These are phyloP conservation scores for Carex pumila DNA, from an alignment of 176 grass and related monocot genomes.

Conservation along the genomic window DNA sequence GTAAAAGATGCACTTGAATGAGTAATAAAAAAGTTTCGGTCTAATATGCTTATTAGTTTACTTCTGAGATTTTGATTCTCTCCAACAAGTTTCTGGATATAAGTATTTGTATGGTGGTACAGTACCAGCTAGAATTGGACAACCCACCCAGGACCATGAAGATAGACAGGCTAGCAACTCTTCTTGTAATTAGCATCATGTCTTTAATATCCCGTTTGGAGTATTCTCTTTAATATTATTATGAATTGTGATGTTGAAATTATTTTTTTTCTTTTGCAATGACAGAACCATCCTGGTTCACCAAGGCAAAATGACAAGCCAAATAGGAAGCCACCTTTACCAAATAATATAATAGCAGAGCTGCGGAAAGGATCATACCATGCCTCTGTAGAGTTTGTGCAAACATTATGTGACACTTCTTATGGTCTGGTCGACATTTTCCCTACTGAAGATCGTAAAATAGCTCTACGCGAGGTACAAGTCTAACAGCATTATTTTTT, in stretches of 20 bases:
- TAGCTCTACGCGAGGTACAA: conserved; percentile 78
- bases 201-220: not conserved
- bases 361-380: conserved; percentile 88
- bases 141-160: not conserved
- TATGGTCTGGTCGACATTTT: conserved; percentile 95
- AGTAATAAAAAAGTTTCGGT: not conserved
- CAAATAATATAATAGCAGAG: conserved; percentile 63
- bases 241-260: not conserved
- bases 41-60: not conserved
- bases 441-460: conserved; percentile 93
- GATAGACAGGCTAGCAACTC: not conserved
- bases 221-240: conserved; percentile 19
- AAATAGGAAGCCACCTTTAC: conserved; percentile 86
- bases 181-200: not conserved
- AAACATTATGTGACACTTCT: conserved; percentile 90
- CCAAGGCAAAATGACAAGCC: conserved; percentile 55
- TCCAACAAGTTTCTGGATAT: not conserved
- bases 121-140: not conserved
- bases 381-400: conserved; percentile 94
- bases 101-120: not conserved
- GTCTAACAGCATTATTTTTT: not conserved
- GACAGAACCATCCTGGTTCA: conserved; percentile 56
- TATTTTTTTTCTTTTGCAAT: conserved; percentile 19
- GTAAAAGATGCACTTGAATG: not conserved
- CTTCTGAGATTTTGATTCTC: not conserved